These are phyloP conservation scores for Ormosia emarginata DNA, from an alignment of 306 rosid species.

Conservation along the genomic window DNA sequence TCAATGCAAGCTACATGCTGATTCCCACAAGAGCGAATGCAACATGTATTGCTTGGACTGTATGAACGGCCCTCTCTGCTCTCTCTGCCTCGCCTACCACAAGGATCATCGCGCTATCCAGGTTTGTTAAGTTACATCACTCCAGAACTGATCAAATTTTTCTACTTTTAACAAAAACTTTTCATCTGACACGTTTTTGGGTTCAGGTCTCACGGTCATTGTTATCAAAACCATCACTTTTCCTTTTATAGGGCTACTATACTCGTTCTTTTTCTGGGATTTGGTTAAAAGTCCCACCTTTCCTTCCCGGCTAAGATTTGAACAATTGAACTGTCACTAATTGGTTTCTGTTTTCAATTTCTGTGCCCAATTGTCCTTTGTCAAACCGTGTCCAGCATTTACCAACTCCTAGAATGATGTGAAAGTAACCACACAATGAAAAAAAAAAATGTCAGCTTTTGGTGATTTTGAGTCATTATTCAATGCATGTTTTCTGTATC, in stretches of 20 bases:
- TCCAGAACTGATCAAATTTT: not conserved
- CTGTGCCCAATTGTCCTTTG: not conserved
- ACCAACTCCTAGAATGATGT: slow-evolving; percentile 2
- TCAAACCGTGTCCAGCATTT: slow-evolving; percentile 24
- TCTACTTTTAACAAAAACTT: not conserved
- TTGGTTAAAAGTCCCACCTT: not conserved
- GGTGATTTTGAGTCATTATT: not conserved
- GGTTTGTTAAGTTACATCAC: slow-evolving; percentile 34
- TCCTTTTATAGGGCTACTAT: slow-evolving; percentile 7
- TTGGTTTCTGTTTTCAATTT: not conserved
- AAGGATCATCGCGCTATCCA: slow-evolving; percentile 90
- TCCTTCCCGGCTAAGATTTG: not conserved
- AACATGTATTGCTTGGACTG: slow-evolving; percentile 98
- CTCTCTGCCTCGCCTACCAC: slow-evolving; percentile 79
- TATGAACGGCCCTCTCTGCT: slow-evolving; percentile 88
- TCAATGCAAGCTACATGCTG: slow-evolving; percentile 87
- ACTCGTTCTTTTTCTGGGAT: slow-evolving; percentile 11
- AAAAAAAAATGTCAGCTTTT: slow-evolving; percentile 10
- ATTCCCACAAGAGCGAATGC: slow-evolving; percentile 95
- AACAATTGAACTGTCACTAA: not conserved
- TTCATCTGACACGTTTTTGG: slow-evolving; percentile 19
- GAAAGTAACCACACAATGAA: not conserved
- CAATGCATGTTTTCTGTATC: not conserved
- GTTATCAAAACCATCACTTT: slow-evolving; percentile 21
- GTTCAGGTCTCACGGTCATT: slow-evolving; percentile 10